phyloP scores from a whole-genome alignment of 345 rosid species.

The Camelina neglecta region DNA sequence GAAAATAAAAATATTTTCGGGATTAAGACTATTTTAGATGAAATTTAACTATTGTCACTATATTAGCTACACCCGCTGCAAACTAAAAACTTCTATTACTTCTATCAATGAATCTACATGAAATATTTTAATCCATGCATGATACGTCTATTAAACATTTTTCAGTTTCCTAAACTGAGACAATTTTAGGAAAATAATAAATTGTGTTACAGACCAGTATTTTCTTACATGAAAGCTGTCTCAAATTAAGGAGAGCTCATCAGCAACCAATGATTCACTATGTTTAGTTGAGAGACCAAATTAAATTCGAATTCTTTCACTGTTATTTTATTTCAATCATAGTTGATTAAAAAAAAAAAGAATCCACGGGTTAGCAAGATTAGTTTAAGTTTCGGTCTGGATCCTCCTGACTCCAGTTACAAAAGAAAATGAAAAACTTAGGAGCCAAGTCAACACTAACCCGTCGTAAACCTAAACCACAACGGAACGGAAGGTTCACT shows the following conservation, averaged over 20 bases:
- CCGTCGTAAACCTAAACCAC: neutral
- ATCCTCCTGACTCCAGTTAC: neutral
- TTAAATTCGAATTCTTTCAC: neutral
- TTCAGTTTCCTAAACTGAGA: neutral
- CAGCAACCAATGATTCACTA: neutral
- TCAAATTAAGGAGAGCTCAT: neutral
- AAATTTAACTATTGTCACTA: neutral
- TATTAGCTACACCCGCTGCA: neutral
- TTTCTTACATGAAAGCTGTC: slow-evolving; percentile 1
- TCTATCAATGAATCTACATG: neutral
- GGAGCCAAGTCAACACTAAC: slow-evolving; percentile 11
- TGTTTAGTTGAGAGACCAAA: neutral
- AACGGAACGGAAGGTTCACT: neutral
- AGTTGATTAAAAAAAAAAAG: neutral
- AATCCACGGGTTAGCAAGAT: neutral
- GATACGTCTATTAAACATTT: neutral
- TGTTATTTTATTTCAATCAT: neutral
- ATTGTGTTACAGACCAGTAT: neutral
- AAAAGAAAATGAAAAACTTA: neutral
- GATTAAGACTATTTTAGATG: neutral
- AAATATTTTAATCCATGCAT: neutral
- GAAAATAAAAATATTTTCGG: no score
- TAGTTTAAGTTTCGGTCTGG: neutral
- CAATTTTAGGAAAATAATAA: neutral
- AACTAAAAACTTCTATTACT: neutral